phyloP scores from a whole-genome alignment of 768 basidiomycete genomes.

The Mycena indigotica region DNA sequence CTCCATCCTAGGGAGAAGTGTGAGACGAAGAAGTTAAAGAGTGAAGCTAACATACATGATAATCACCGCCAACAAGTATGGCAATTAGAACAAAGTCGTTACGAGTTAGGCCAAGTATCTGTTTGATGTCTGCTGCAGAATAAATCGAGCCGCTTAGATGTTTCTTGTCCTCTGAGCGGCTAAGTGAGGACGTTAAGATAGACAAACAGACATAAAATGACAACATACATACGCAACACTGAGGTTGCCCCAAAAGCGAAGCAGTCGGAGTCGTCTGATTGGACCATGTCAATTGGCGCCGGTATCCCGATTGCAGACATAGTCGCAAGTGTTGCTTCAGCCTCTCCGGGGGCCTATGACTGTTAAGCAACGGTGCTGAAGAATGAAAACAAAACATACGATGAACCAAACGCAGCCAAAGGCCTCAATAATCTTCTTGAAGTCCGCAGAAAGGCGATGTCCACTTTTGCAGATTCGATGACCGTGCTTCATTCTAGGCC shows the following conservation, averaged over 20 bases:
- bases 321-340: constrained; percentile 55
- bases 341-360: constrained; percentile 56
- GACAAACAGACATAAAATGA: too few species aligned
- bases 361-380: background rate
- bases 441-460: constrained; percentile 26
- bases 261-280: constrained; percentile 53
- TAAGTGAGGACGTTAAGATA: constrained; percentile 18
- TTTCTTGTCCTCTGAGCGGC: constrained; percentile 46
- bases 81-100: constrained; percentile 42
- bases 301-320: constrained; percentile 39
- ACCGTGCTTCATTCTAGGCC: constrained; percentile 44
- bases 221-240: constrained; percentile 31
- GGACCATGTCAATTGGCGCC: constrained; percentile 43
- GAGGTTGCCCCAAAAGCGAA: constrained; percentile 51
- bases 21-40: background rate
- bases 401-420: constrained; percentile 43
- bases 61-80: constrained; percentile 48
- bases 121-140: constrained; percentile 26
- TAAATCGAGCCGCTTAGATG: constrained; percentile 46
- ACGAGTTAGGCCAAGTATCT: constrained; percentile 25
- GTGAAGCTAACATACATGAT: constrained; percentile 10
- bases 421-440: constrained; percentile 39
- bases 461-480: constrained; percentile 30
- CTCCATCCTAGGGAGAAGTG: constrained; percentile 14
- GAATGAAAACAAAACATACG: constrained; percentile 11